phyloP scores from a whole-genome alignment of 148 eudicot genomes.

The Silene uniflora region DNA sequence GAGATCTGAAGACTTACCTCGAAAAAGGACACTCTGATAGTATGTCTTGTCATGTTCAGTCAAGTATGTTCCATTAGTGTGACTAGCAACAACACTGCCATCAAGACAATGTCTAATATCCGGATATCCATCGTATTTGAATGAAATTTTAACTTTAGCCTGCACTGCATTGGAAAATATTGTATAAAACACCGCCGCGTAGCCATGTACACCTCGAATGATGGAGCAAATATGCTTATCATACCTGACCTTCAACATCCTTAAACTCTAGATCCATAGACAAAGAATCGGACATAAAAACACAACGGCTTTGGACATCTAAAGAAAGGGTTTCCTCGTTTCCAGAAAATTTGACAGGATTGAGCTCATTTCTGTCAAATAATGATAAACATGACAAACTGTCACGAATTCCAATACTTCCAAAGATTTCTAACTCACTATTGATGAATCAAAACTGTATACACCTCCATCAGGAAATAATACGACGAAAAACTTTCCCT shows the following conservation, averaged over 20 bases:
- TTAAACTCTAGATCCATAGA: background rate
- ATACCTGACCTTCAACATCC: background rate
- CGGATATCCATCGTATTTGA: background rate
- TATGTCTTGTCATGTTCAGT: no score
- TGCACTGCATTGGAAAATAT: background rate
- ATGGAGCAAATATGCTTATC: background rate
- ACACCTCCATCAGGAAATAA: background rate
- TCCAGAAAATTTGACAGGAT: no score
- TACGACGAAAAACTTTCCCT: no score
- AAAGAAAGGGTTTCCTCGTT: background rate
- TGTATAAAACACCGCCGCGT: background rate
- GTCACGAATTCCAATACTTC: no score
- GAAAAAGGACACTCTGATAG: no score
- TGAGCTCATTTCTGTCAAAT: no score
- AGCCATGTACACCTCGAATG: slow-evolving; percentile 1
- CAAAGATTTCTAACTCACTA: no score
- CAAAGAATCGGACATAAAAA: background rate
- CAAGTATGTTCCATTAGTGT: no score
- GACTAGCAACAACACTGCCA: slow-evolving; percentile 4
- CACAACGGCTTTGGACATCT: background rate
- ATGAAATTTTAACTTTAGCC: background rate
- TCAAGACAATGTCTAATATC: background rate
- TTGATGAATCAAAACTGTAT: no score
- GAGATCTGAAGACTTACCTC: background rate
- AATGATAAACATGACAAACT: no score